Percentiles rank a stretch among this genome's conserved stretches.
Evolutionary conservation across 192 early-diverging fungal genomes (phyloP).

Genomic region (Pilaira anomala): DNA sequence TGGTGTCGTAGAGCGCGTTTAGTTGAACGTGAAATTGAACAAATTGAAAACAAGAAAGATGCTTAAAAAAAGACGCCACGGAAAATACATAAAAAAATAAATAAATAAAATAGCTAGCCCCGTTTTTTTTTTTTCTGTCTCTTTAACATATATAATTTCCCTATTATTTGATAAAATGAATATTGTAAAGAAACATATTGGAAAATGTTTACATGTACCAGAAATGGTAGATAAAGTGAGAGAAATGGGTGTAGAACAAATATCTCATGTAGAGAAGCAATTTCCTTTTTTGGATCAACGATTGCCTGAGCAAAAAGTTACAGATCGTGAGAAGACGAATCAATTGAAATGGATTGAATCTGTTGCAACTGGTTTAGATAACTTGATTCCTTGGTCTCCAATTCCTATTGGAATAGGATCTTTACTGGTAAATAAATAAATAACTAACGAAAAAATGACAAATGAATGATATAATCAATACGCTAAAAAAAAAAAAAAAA

Average conservation of each 20-base stretch:
- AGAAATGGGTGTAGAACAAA: not conserved
- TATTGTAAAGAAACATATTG: not conserved
- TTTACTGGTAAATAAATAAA: constrained; percentile 11
- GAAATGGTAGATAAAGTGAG: not conserved
- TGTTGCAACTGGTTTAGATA: constrained; percentile 20
- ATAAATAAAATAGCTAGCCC: not conserved
- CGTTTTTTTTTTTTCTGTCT: too few species aligned
- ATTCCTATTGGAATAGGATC: constrained; percentile 28
- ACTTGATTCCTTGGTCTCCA: constrained; percentile 22
- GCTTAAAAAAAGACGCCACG: not conserved
- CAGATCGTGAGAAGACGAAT: not conserved
- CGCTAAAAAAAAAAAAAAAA: too few species aligned
- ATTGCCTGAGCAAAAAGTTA: not conserved
- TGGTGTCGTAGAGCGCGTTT: constrained; percentile 50
- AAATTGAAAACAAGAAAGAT: not conserved
- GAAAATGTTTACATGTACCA: not conserved
- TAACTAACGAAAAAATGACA: not conserved
- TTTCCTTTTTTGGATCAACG: constrained; percentile 12
- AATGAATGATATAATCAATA: not conserved
- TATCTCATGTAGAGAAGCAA: not conserved
- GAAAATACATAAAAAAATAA: constrained; percentile 2
- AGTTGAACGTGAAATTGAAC: constrained; percentile 31
- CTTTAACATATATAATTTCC: too few species aligned
- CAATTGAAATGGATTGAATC: constrained; percentile 10
- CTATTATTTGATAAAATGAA: not conserved